Evolutionary conservation across 2,329 filamentous ascomycete species (phyloP), one percentile per base, ranked within the genome.

Genomic region (Fusarium aywerte): DNA sequence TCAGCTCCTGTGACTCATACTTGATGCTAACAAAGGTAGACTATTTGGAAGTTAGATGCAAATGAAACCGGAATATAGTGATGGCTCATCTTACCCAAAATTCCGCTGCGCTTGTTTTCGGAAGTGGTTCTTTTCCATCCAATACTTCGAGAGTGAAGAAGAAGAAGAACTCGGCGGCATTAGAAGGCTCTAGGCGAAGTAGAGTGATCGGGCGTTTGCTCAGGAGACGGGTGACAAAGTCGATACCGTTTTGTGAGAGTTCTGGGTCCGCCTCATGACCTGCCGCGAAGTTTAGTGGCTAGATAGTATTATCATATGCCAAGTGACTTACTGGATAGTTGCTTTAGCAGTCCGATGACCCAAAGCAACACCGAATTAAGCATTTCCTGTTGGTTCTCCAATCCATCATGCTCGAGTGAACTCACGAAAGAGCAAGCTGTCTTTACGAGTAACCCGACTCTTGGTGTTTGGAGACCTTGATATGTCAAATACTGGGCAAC

Each of bases 351-450:
- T 11, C 81, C 80, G 15, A 90, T 80, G 7, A 90, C 84, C 84
- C 91, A 91, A 27, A 82, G 81, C 13, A 91, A 78, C 12, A 90
- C 81, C 45, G 77, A 79, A 8, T 75, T 80, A 42, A 89, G 81
- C 52, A 87, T 83, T 7, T 76, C 73, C 5, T 82, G 77, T 25
- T 85, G 81, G 18, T 82, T 79, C 2, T 75, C 73, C 16, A 80
- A 78, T 8, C 78, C 78, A 12, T 80, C 80, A 23, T 80, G 80
- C 27, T 81, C 81, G 4, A 89, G 77, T 1, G 87, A 90, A 60
- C 85, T 89, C 6, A 90, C 81, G 72, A 94, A 90, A 1, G 88
- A 89, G 73, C 88, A 90, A 4, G 90, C 90, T 5, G 90, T 92
- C 56, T 87, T 88, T 29, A 96, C 85, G 11, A 94, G 82, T 5